Evolutionary conservation across 768 basidiomycete genomes (phyloP), one percentile per base, ranked within the genome.

Genomic region (Leucosporidium creatinivorum): DNA sequence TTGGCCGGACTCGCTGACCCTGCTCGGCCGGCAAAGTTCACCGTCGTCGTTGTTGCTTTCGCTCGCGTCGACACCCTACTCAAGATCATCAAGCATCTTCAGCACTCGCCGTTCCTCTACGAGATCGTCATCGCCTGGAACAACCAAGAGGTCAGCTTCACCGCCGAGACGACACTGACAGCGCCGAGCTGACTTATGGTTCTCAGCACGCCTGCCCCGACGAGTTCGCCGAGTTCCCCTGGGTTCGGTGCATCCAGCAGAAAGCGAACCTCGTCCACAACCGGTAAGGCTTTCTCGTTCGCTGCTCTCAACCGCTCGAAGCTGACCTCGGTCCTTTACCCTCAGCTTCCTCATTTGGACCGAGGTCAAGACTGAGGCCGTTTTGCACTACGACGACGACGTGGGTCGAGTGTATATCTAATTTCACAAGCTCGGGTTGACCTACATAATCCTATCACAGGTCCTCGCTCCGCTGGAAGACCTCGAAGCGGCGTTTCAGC

Each of bases 31-130:
- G 25, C 0, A 44, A n/a, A 59, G 60, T 61, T 61, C 60, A 61
- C 60, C 60, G 60, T 61, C 60, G 60, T 61, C 17, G 50, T 61
- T 28, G 60, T 61, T 17, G 49, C 60, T 13, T 50, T 49, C 25
- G 23, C 13, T 26, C 48, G 60, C 15, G 21, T 28, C 47, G 60
- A 61, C 28, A 61, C 44, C 15, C 28, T 61, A 13, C 17, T 61
- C 60, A 61, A 61, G 60, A 61, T 61, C 48, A 30, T 31, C 3
- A 15, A 31, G 28, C 60, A 61, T 23, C 60, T 61, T 15, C 60
- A 61, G 26, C 44, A 36, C 13, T 61, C 60, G 1, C 13, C 18
- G 48, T 61, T 31, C 49, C 26, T 61, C 30, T 21, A 26, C 26
- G 60, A 61, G 48, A 50, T 61, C 28, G 17, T 61, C 25, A 30